Evolutionary conservation across 371 early-diverging fungal genomes (phyloP).

Genomic region (Apophysomyces elegans): DNA sequence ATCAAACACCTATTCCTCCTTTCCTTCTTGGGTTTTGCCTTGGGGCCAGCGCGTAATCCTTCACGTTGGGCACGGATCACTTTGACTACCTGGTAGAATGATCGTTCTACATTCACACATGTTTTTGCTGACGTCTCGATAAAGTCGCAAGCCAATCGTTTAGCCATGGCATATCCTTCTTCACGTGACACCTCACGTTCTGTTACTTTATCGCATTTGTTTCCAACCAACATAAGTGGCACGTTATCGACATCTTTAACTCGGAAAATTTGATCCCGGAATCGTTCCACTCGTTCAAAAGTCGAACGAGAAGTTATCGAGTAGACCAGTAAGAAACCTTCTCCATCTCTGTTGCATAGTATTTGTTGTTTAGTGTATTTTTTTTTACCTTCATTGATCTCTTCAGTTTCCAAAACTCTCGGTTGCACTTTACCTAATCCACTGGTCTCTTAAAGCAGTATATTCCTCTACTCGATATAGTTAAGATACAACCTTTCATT

Average conservation of each 20-base stretch:
- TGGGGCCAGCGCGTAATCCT: conserved; percentile 21
- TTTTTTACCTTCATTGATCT: neutral
- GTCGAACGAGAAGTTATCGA: conserved; percentile 83
- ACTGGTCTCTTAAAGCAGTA: conserved; percentile 76
- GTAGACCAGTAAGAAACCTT: conserved; percentile 88
- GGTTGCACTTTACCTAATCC: conserved; percentile 47
- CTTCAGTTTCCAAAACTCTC: neutral
- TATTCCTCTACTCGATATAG: conserved; percentile 39
- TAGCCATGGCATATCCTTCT: conserved; percentile 81
- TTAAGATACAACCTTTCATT: neutral
- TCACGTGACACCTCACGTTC: conserved; percentile 77
- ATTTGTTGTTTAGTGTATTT: neutral
- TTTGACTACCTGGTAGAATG: conserved; percentile 59
- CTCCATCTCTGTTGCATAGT: conserved; percentile 66
- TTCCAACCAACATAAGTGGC: conserved; percentile 90
- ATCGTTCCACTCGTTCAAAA: conserved; percentile 80
- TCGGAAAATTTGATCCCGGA: conserved; percentile 80
- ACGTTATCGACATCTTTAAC: conserved; percentile 83
- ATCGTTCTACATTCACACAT: conserved; percentile 76
- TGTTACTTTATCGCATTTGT: conserved; percentile 84
- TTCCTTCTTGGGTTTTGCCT: conserved; percentile 21
- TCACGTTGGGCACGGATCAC: conserved; percentile 46
- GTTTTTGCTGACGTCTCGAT: conserved; percentile 83
- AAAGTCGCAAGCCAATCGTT: conserved; percentile 62
- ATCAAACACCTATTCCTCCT: conserved; percentile 25